Base-by-base conservation (phyloP, 345 rosid genomes). In the Eutrema yunnanense region DNA sequence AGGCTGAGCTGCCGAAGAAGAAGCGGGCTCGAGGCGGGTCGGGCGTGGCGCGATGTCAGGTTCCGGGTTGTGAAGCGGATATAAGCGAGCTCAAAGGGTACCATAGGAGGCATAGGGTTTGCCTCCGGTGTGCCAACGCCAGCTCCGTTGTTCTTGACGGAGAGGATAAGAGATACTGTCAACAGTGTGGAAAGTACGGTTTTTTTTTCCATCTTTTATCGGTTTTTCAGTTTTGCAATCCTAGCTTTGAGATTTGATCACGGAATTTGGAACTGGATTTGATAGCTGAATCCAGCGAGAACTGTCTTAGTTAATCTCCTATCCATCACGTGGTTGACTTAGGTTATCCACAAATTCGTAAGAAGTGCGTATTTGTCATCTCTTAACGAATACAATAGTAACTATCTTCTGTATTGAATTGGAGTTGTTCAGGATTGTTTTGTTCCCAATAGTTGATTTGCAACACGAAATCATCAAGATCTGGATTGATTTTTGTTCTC, bases 131-230 rank as follows among this genome's bases (percentile, higher is more conserved):
- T 73, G 99, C 96, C 3, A 86, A 83, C 76, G 86, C 98, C 0
- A 69, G 74, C 19, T 22, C 79, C 41, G 96, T 92, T 54, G 50
- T 81, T 49, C 78, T 95, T 43, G 90, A 90, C 1, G 92, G 94
- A 22, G 87, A 84, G 43, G 75, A 67, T 55, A 95, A 86, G 86
- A 85, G 99, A 87, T 95, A 95, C 78, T 95, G 99, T 64, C 99
- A 95, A 74, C 99, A 95, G 94, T 95, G 99, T 77, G 98, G 97
- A 84, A 95, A 95, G 99, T 95, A 78, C 63, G 82, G 42, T 42
- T 4, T 27, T 16, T 16, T 54, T 0, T 54, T 3, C 0, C 19
- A 32, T 10, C 4, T 27, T 44, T 60, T 37, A 14, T 26, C 4
- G 0, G 6, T 12, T 7, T 40, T 65, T 27, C 7, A 6, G 9